Conservation (phyloP, 1,284 basidiomycete species). For the Pseudomicrostroma phylloplanum region DNA sequence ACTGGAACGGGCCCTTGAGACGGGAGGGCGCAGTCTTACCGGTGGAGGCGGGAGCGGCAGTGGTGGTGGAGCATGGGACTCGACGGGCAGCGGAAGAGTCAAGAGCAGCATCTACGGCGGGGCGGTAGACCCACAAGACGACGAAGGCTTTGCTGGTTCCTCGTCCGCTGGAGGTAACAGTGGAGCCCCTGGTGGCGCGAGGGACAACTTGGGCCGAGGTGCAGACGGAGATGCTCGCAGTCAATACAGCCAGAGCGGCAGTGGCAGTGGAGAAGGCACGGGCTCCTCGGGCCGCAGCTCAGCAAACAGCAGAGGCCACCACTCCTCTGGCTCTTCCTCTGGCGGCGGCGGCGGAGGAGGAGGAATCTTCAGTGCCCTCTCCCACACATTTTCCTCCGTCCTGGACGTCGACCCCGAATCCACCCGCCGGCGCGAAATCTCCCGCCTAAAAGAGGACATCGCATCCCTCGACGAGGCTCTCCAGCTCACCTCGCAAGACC, state of each 20-base stretch:
- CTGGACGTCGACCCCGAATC: slow-evolving; percentile 98
- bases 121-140: slow-evolving; percentile 1
- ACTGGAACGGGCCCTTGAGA: slow-evolving; percentile 73
- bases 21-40: slow-evolving; percentile 32
- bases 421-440: slow-evolving; percentile 82
- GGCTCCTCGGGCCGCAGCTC: slow-evolving; percentile 20
- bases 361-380: slow-evolving; percentile 83
- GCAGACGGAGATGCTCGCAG: not conserved
- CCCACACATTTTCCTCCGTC: slow-evolving; percentile 90
- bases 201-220: too few relatives aligned
- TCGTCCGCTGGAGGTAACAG: not conserved
- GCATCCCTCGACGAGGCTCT: slow-evolving; percentile 41
- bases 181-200: not conserved
- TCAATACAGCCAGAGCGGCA: not conserved
- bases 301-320: slow-evolving; percentile 8
- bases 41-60: slow-evolving; percentile 17
- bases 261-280: slow-evolving; percentile 10
- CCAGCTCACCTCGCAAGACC: slow-evolving; percentile 53
- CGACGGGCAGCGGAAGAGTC: not conserved
- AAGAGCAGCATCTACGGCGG: slow-evolving; percentile 9
- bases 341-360: slow-evolving; percentile 18
- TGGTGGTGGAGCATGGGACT: slow-evolving; percentile 13
- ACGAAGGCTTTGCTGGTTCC: not conserved
- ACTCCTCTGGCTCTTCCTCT: not conserved
- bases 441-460: slow-evolving; percentile 87